A percentile compares a stretch with the other conserved stretches of the same genome.
Conservation (phyloP, 352 stramenopile genomes). For the Globisporangium ultimum region DNA sequence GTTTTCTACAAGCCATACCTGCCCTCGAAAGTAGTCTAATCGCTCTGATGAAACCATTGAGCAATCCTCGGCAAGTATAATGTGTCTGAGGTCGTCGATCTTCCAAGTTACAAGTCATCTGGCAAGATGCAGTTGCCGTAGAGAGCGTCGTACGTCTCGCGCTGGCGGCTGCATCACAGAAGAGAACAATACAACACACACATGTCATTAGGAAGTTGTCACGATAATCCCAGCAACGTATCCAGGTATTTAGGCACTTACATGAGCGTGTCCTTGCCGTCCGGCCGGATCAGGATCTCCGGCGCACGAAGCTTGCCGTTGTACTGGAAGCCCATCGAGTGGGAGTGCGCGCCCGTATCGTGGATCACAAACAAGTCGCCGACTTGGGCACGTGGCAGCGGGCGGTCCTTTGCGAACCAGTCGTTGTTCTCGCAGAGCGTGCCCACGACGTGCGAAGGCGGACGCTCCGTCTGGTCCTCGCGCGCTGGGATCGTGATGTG, state of each 20-base stretch:
- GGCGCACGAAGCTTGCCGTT: constrained; percentile 89
- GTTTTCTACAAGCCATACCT: too few relatives aligned
- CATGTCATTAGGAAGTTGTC: too few relatives aligned
- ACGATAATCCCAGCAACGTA: not conserved
- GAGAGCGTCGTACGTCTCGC: constrained; percentile 70
- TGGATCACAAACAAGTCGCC: constrained; percentile 90
- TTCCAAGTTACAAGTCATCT: constrained; percentile 28
- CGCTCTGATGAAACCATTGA: too few relatives aligned
- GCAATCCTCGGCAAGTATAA: too few relatives aligned
- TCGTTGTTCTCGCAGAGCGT: constrained; percentile 91
- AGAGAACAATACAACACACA: constrained; percentile 5
- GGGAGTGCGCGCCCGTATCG: constrained; percentile 87
- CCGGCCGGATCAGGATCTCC: constrained; percentile 71
- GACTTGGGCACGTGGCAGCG: constrained; percentile 62
- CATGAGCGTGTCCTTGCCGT: constrained; percentile 67
- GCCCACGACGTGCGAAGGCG: constrained; percentile 72
- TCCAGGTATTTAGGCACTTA: constrained; percentile 20
- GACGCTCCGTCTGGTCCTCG: constrained; percentile 27
- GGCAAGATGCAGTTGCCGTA: constrained; percentile 80
- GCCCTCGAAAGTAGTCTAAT: too few relatives aligned
- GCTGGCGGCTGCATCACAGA: constrained; percentile 47
- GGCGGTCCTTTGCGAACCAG: constrained; percentile 88
- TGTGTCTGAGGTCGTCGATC: too few relatives aligned
- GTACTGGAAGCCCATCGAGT: constrained; percentile 93
- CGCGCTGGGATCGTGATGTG: constrained; percentile 79